A percentile compares a stretch with the other conserved stretches of the same genome.
Evolutionary conservation across 148 eudicot species (phyloP).

Genomic region (Hydrangea macrophylla): DNA sequence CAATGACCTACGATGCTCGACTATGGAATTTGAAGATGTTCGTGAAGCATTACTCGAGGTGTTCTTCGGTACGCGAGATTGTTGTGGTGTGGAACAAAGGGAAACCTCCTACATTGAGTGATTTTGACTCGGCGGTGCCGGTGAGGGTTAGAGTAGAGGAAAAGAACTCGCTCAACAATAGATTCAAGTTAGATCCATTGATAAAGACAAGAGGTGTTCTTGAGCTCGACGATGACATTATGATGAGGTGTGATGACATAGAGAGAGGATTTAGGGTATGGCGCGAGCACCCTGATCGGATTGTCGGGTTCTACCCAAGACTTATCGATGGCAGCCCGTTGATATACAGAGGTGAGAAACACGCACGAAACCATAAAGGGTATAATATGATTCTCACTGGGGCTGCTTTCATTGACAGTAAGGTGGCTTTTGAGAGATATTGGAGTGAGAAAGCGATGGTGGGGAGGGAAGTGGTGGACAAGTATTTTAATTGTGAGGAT

Average conservation of each 20-base stretch:
- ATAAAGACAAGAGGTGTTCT: conserved; percentile 79
- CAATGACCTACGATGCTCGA: conserved; percentile 96
- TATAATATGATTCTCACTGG: conserved; percentile 92
- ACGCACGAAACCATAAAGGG: conserved; percentile 69
- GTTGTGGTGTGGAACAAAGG: conserved; percentile 98
- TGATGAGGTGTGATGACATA: conserved; percentile 86
- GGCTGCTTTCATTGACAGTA: conserved; percentile 78
- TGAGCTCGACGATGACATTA: conserved; percentile 93
- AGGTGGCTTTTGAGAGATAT: conserved; percentile 61
- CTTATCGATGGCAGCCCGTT: conserved; percentile 46
- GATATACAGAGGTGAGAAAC: conserved; percentile 70
- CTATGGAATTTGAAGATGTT: conserved; percentile 89
- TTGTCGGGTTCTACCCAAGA: conserved; percentile 93
- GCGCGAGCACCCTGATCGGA: conserved; percentile 80
- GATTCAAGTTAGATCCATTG: conserved; percentile 63
- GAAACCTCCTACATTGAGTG: conserved; percentile 46
- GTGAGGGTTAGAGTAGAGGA: conserved; percentile 77
- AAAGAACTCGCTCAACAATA: conserved; percentile 79
- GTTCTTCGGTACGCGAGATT: conserved; percentile 89
- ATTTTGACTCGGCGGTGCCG: conserved; percentile 88
- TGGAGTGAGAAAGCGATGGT: conserved; percentile 72
- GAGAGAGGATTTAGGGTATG: conserved; percentile 91
- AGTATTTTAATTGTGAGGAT: conserved; percentile 82
- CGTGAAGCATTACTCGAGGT: conserved; percentile 83
- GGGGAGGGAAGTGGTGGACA: conserved; percentile 72